phyloP scores from a whole-genome alignment of 2,329 filamentous ascomycete genomes.

The Cercospora berteroae region DNA sequence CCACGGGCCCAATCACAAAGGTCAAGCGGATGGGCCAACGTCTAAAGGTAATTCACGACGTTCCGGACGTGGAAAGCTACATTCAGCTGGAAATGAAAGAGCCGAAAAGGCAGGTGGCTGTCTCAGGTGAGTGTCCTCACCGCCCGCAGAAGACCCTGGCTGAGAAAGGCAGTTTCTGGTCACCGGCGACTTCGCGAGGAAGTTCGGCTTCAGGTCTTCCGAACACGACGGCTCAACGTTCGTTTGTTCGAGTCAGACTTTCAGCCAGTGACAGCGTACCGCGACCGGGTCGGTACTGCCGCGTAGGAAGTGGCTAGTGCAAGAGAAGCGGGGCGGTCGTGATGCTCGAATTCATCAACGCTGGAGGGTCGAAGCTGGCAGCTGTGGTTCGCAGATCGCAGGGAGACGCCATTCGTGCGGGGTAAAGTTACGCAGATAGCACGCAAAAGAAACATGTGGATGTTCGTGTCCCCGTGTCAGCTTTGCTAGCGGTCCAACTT shows the following conservation, averaged over 20 bases:
- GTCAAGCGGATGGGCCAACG: neutral
- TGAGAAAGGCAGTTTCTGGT: neutral
- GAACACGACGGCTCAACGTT: neutral
- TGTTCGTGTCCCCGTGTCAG: neutral
- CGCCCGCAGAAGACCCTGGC: neutral
- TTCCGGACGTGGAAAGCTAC: constrained; percentile 5
- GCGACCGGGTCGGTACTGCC: neutral
- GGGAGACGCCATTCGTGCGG: neutral
- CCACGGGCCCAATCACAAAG: neutral
- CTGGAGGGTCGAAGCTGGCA: neutral
- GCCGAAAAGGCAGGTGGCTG: neutral
- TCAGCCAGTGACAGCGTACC: neutral
- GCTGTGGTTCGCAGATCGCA: neutral
- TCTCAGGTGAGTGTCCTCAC: neutral
- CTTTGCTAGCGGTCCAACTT: neutral
- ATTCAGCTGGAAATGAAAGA: constrained; percentile 5
- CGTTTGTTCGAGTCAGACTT: constrained; percentile 4
- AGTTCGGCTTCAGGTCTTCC: neutral
- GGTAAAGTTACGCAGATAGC: neutral
- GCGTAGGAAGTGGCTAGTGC: neutral
- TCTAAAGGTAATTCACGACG: neutral
- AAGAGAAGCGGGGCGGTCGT: neutral
- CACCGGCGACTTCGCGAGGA: neutral
- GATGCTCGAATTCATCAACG: neutral
- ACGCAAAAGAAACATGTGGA: neutral